Percentiles rank a stretch among this genome's conserved stretches.
phyloP scores from a whole-genome alignment of 2,329 filamentous ascomycete genomes.

The Colletotrichum chrysophilum region DNA sequence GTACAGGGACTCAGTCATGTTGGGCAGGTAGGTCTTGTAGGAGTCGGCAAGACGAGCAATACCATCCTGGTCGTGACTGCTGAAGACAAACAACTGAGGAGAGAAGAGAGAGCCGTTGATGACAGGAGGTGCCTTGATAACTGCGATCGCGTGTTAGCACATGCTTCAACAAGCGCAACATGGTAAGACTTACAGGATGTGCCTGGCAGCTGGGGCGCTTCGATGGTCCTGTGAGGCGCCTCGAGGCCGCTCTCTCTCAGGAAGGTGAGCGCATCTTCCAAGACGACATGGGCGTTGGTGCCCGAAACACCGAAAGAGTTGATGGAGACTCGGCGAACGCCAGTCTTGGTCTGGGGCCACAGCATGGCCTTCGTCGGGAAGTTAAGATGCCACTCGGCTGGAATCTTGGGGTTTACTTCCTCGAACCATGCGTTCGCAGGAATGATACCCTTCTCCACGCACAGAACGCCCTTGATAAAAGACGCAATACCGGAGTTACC shows the following conservation, averaged over 20 bases:
- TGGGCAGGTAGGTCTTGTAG: background rate
- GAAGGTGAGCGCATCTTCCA: background rate
- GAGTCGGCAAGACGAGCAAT: background rate
- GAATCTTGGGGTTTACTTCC: slow-evolving; percentile 32
- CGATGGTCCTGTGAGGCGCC: background rate
- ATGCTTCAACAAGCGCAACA: background rate
- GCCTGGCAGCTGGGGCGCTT: background rate
- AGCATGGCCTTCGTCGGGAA: slow-evolving; percentile 31
- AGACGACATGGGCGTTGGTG: background rate
- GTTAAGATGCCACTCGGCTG: slow-evolving; percentile 26
- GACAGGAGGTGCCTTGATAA: background rate
- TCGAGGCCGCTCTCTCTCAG: background rate
- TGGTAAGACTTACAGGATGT: background rate
- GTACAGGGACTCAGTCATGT: background rate
- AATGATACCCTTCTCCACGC: background rate
- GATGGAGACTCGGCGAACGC: slow-evolving; percentile 54
- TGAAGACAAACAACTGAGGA: background rate
- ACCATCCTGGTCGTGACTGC: background rate
- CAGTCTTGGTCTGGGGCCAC: slow-evolving; percentile 29
- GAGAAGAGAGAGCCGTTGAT: background rate
- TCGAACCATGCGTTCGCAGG: slow-evolving; percentile 23
- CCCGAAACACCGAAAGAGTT: slow-evolving; percentile 33
- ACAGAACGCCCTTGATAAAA: background rate
- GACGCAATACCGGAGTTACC: background rate
- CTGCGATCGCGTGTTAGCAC: background rate